These are phyloP conservation scores for Colletotrichum truncatum DNA, from an alignment of 2,329 filamentous ascomycete genomes.

Conservation along the genomic window DNA sequence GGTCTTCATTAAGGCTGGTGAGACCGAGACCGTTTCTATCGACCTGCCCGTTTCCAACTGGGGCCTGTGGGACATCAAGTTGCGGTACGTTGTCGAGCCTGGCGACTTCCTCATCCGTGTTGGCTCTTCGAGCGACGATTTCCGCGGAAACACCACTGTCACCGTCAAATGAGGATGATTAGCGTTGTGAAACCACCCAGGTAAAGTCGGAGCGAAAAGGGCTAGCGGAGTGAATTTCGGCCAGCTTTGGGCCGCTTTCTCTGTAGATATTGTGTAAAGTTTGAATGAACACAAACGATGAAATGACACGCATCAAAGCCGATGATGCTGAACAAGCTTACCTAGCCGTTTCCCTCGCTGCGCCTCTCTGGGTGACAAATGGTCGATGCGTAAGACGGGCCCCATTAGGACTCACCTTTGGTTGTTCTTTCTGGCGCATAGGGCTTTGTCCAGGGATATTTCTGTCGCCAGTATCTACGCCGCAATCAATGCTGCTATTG, in stretches of 20 bases:
- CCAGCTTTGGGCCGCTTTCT: conserved; percentile 14
- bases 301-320: background rate
- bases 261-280: conserved; percentile 19
- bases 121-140: conserved; percentile 67
- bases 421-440: background rate
- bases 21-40: conserved; percentile 62
- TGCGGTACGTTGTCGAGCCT: conserved; percentile 79
- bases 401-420: background rate
- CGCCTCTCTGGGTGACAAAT: background rate
- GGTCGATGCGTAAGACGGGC: background rate
- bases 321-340: background rate
- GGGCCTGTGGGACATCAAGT: conserved; percentile 66
- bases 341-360: background rate
- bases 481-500: background rate
- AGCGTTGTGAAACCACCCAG: background rate
- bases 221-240: background rate
- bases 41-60: conserved; percentile 64
- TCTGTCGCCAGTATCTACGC: background rate
- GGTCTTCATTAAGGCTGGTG: conserved; percentile 66
- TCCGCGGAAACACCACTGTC: conserved; percentile 65
- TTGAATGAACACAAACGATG: conserved; percentile 4
- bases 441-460: background rate
- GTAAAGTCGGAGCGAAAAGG: background rate
- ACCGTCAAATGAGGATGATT: conserved; percentile 49
- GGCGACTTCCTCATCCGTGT: conserved; percentile 72